Percentiles rank a stretch among this genome's conserved stretches.
phyloP scores from a whole-genome alignment of 2,329 filamentous ascomycete genomes.

The Plenodomus tracheiphilus region DNA sequence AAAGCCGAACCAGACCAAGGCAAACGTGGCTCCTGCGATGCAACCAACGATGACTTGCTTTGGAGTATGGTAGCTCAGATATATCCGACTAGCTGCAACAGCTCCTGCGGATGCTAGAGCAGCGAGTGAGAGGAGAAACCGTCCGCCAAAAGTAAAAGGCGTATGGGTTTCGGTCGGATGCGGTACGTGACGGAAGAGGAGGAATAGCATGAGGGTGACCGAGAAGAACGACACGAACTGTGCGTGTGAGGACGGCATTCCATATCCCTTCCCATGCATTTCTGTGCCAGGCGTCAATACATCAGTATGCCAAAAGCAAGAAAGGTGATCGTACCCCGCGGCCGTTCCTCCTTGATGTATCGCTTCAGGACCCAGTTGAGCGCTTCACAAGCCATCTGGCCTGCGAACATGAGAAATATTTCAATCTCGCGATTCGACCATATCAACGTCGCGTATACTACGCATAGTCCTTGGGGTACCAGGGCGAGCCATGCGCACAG shows the following conservation, averaged over 20 bases:
- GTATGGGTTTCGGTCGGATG: slow-evolving; percentile 52
- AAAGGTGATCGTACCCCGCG: slow-evolving; percentile 62
- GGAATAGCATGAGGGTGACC: slow-evolving; percentile 79
- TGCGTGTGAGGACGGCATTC: slow-evolving; percentile 94
- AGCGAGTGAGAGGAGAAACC: slow-evolving; percentile 56
- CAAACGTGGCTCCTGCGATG: slow-evolving; percentile 70
- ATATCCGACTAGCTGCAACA: slow-evolving; percentile 80
- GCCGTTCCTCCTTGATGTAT: slow-evolving; percentile 88
- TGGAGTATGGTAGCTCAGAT: slow-evolving; percentile 89
- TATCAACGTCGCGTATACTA: slow-evolving; percentile 87
- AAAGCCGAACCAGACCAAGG: slow-evolving; percentile 75
- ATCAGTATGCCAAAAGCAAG: not conserved
- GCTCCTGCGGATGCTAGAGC: slow-evolving; percentile 48
- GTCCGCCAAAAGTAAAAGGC: slow-evolving; percentile 65
- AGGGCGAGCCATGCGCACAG: slow-evolving; percentile 92
- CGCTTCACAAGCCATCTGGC: slow-evolving; percentile 88
- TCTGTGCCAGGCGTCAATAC: slow-evolving; percentile 46
- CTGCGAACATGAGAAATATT: slow-evolving; percentile 84
- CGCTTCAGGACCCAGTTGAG: slow-evolving; percentile 90
- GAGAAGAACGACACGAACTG: slow-evolving; percentile 95
- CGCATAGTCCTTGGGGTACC: slow-evolving; percentile 85
- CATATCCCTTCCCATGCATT: slow-evolving; percentile 88
- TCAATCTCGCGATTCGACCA: slow-evolving; percentile 92
- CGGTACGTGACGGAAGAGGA: slow-evolving; percentile 72
- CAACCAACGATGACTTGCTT: slow-evolving; percentile 84